Percentiles rank a stretch among this genome's conserved stretches.
phyloP scores from a whole-genome alignment of 2,329 filamentous ascomycete species.

The Ilyonectria sp. region DNA sequence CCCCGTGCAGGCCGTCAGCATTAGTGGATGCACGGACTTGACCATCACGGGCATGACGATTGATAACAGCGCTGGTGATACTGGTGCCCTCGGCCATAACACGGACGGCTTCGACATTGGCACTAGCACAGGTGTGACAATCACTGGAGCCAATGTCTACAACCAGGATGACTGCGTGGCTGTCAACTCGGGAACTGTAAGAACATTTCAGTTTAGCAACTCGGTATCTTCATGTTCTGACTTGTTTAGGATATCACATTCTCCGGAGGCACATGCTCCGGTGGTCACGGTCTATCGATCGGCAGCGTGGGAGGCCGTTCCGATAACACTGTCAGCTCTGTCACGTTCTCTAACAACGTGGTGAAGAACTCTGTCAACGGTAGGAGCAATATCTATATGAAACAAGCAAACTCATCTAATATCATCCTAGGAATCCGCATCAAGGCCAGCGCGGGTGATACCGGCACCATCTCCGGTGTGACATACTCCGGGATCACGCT shows the following conservation, averaged over 20 bases:
- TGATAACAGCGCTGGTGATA: constrained; percentile 3
- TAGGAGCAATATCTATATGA: background rate
- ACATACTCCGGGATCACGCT: constrained; percentile 5
- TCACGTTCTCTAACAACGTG: background rate
- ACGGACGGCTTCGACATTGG: constrained; percentile 5
- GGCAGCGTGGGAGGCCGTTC: constrained; percentile 3
- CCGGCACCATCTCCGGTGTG: constrained; percentile 2
- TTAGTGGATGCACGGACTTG: background rate
- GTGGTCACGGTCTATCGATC: background rate
- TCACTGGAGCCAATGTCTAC: constrained; percentile 2
- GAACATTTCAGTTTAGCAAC: background rate
- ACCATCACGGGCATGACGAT: constrained; percentile 4
- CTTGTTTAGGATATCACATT: background rate
- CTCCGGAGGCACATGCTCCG: background rate
- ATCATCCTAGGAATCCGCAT: constrained; percentile 1
- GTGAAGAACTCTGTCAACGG: background rate
- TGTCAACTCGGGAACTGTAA: background rate
- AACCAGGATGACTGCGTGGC: constrained; percentile 5
- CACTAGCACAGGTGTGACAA: background rate
- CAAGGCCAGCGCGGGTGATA: background rate
- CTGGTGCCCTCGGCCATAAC: background rate
- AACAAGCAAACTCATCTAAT: background rate
- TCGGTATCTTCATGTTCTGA: background rate
- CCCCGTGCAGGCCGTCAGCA: background rate
- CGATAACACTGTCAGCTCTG: constrained; percentile 1